Percentiles rank a stretch among this genome's conserved stretches.
phyloP scores from a whole-genome alignment of 305 asterid species.

The Fraxinus velutina region DNA sequence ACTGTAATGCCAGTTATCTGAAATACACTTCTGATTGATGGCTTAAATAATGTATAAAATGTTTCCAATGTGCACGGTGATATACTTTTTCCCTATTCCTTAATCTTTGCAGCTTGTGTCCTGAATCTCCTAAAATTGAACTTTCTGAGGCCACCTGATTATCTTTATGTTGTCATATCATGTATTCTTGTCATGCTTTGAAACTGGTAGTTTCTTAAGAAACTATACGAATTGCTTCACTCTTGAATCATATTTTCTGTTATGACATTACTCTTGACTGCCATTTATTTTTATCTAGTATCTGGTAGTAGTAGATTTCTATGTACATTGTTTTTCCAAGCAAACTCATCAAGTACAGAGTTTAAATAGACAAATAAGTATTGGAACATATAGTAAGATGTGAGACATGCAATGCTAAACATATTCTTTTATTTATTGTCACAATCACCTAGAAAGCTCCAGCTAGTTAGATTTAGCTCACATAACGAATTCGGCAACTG shows the following conservation, averaged over 20 bases:
- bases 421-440: conserved; percentile 22
- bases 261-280: conserved; percentile 6
- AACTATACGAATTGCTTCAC: neutral
- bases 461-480: conserved; percentile 20
- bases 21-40: neutral
- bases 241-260: conserved; percentile 5
- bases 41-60: neutral
- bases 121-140: neutral
- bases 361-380: conserved; percentile 7
- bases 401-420: conserved; percentile 8
- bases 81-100: neutral
- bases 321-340: neutral
- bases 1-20: neutral
- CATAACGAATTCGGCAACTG: neutral
- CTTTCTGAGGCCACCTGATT: neutral
- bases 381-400: conserved; percentile 3
- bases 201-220: neutral
- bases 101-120: neutral
- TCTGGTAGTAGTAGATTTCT: neutral
- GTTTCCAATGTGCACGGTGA: neutral
- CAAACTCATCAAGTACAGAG: conserved; percentile 7
- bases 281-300: neutral
- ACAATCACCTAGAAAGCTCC: conserved; percentile 16
- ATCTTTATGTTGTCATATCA: neutral
- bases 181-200: neutral